These are phyloP conservation scores for Rostrohypoxylon terebratum DNA, from an alignment of 495 filamentous ascomycete genomes.

Conservation along the genomic window DNA sequence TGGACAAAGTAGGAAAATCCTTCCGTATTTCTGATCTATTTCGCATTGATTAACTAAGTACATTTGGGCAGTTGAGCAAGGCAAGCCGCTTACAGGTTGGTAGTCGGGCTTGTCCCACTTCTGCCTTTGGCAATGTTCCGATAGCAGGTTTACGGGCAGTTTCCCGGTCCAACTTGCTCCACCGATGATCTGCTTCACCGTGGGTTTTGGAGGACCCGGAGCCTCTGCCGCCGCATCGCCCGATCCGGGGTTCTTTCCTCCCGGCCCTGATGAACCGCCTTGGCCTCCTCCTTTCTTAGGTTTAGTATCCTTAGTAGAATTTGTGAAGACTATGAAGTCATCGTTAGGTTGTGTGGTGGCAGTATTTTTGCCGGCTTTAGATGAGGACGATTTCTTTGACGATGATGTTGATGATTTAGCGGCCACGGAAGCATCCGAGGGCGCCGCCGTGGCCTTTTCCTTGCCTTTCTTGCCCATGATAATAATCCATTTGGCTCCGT, in stretches of 20 bases:
- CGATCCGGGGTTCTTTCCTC: constrained; percentile 56
- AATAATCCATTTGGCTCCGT: constrained; percentile 47
- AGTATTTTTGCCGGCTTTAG: constrained; percentile 49
- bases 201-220: constrained; percentile 74
- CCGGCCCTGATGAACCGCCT: constrained; percentile 44
- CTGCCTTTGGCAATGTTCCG: constrained; percentile 94
- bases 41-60: constrained; percentile 44
- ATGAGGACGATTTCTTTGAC: constrained; percentile 49
- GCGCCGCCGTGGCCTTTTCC: constrained; percentile 53
- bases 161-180: constrained; percentile 98
- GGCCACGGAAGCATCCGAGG: constrained; percentile 34
- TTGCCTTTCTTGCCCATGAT: constrained; percentile 63
- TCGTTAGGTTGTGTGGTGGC: constrained; percentile 59
- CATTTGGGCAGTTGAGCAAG: constrained; percentile 32
- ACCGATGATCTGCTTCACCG: constrained; percentile 88
- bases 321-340: constrained; percentile 76
- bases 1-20: constrained; percentile 84
- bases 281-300: constrained; percentile 49
- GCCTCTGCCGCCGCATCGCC: constrained; percentile 51
- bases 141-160: constrained; percentile 89
- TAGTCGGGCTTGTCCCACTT: constrained; percentile 97
- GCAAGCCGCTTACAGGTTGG: constrained; percentile 60
- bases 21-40: constrained; percentile 55
- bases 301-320: constrained; percentile 68
- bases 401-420: constrained; percentile 46